Base-by-base conservation (phyloP, 75 land plant species). In the Pinus tabuliformis region DNA sequence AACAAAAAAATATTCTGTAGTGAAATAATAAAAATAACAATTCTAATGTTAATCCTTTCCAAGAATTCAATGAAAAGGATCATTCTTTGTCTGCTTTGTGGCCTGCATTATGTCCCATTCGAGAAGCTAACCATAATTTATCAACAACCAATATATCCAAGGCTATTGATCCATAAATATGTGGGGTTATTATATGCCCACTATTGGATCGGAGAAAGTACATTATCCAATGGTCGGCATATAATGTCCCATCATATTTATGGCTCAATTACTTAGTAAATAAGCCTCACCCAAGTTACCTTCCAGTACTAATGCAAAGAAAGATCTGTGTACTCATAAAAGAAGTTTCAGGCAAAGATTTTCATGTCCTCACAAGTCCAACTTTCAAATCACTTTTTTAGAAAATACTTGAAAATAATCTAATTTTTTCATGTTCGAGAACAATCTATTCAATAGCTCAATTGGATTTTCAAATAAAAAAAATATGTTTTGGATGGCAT, bases 401-500 rank as follows among this genome's bases (percentile, higher is more conserved):
- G 73, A 72, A 1, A 22, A 56, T 72, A 56, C 11, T 0, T 56
- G 26, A 17, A 49, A 56, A 56, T 58, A 33, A 54, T 72, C 2
- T 12, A 54, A 22, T 72, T 72, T 12, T 42, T 12, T 30, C 18
- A 72, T 21, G 6, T 22, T 49, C 5, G 58, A 72, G 7, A 72
- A 15, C 3, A 30, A 72, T 9, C 57, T 72, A 6, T 18, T 3
- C 45, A 54, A 56, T 24, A 72, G 16, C 20, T 52, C 26, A 13
- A 52, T 30, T 22, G 28, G 33, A 17, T 54, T 26, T 72, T 72
- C 73, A 21, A n/a, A 72, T 22, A 3, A 28, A 3, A 54, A 56
- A 49, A 72, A 56, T 49, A 72, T 58, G 33, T 72, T 72, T 72
- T n/a, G 73, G 73, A 49, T 72, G 73, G 58, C 73, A 72, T 18